Evolutionary conservation across 2,329 filamentous ascomycete species (phyloP), one percentile per base, ranked within the genome.

Genomic region (Fusarium sp.): DNA sequence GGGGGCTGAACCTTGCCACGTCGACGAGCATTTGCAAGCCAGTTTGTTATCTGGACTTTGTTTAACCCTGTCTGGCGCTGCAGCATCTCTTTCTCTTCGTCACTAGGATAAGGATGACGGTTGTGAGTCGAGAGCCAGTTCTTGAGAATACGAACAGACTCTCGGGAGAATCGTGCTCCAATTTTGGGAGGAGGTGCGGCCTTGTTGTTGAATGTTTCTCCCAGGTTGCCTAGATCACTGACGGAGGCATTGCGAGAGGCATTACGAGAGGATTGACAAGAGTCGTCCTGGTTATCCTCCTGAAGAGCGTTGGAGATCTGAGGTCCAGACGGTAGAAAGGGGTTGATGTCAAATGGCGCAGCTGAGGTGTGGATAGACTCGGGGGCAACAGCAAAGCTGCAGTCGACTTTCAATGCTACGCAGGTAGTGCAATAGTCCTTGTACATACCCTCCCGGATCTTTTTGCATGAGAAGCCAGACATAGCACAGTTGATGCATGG

Each of bases 1-100:
- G 89, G 90, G 4, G 89, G 85, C 52, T 91, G 89, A 60, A 92
- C 90, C 83, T 97, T 97, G 76, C 93, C 91, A 70, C 94, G 88
- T 63, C 94, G 90, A 46, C 94, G 90, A 63, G 94, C 94, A 81
- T 97, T 97, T 66, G 94, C 94, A 51, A 97, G 89, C 94, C 94
- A 97, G 79, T 97, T 97, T 16, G 91, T 92, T 75, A 97, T 95
- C 78, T 98, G 95, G 19, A 88, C 92, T 76, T 93, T 90, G 79
- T 90, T 94, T 44, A 98, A 86, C 12, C 94, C 94, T 2, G 94
- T 97, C 75, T 92, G 88, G 51, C 88, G 87, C 80, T 94, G 92
- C 31, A 98, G 85, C 69, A 90, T 88, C 73, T 94, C 92, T 78
- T 95, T 97, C 79, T 97, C 93, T 65, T 94, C 91, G 46, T 97